Base-by-base conservation (phyloP, 495 filamentous ascomycete species). In the Podospora didyma region DNA sequence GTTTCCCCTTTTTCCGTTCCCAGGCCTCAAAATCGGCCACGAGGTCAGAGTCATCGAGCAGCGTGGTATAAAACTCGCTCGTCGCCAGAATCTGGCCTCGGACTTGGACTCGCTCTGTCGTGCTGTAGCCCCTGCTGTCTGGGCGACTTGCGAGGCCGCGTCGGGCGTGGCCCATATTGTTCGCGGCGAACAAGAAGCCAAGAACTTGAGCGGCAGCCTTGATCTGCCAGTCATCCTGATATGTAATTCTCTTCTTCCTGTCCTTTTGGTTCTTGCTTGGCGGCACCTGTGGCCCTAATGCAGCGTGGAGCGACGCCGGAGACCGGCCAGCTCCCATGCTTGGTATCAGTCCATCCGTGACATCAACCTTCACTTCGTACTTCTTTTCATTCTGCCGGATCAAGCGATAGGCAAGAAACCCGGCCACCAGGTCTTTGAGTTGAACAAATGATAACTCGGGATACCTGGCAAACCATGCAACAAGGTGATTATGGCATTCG, bases 191-290 rank as follows among this genome's bases (percentile, higher is more conserved):
- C 10, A 97, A 70, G 24, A 96, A 64, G 3, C 88, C 84, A 83
- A 96, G 89, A 1, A 96, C 82, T 59, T 85, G 85, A 5, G 90
- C 87, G 12, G 88, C 89, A 20, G 88, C 88, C 62, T 86, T 88
- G 41, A 96, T 83, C 70, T 97, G 92, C 92, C 92, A 97, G 64
- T 96, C 93, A 51, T 93, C 90, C 22, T 81, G 78, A 62, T 96
- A 96, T 1, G 84, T 66, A 0, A 86, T 77, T 14, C 77, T 78
- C 42, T 83, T 77, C 16, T 78, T 76, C 12, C 76, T 68, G 71
- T 85, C 68, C 64, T 77, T 51, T 68, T 75, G 56, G 71, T 77
- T 75, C 73, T 79, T 73, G 20, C 59, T 63, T 1, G 70, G 59
- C 23, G 63, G 62, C 7, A 77, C 51, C 2, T 50, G n/a, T 5